Evolutionary conservation across 345 rosid genomes (phyloP).

Genomic region (Cardamine occulta): DNA sequence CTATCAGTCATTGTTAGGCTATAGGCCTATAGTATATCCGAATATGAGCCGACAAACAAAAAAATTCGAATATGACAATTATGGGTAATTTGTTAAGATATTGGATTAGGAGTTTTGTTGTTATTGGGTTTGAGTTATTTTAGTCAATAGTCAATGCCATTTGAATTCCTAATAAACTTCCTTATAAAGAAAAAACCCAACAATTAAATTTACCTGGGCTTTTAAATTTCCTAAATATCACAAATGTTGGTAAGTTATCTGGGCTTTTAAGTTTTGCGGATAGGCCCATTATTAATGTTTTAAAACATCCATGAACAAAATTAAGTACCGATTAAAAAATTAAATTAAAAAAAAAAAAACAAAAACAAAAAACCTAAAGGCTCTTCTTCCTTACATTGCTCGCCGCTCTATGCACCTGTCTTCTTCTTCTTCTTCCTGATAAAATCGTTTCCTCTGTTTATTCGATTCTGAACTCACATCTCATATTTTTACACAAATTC

Average conservation of each 20-base stretch:
- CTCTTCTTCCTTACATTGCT: background rate
- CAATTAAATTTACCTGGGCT: slow-evolving; percentile 9
- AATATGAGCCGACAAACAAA: background rate
- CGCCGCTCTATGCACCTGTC: background rate
- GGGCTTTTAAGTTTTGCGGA: background rate
- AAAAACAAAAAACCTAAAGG: background rate
- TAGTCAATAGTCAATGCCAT: background rate
- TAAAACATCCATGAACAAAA: background rate
- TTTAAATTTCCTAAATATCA: background rate
- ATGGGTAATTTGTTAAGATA: background rate
- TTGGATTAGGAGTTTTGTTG: background rate
- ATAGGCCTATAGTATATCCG: background rate
- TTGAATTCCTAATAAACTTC: background rate
- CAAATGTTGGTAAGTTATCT: background rate
- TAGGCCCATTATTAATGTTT: background rate
- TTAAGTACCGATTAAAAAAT: background rate
- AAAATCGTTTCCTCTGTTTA: background rate
- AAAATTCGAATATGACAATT: background rate
- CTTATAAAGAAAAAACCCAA: background rate
- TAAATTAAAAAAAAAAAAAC: background rate
- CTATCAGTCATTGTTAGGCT: background rate
- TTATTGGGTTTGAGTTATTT: background rate
- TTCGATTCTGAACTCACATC: background rate
- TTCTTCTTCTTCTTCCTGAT: background rate
- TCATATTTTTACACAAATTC: background rate